A percentile compares a stretch with the other conserved stretches of the same genome.
Conservation (phyloP, 495 filamentous ascomycete genomes). For the Penicillium pulvis region DNA sequence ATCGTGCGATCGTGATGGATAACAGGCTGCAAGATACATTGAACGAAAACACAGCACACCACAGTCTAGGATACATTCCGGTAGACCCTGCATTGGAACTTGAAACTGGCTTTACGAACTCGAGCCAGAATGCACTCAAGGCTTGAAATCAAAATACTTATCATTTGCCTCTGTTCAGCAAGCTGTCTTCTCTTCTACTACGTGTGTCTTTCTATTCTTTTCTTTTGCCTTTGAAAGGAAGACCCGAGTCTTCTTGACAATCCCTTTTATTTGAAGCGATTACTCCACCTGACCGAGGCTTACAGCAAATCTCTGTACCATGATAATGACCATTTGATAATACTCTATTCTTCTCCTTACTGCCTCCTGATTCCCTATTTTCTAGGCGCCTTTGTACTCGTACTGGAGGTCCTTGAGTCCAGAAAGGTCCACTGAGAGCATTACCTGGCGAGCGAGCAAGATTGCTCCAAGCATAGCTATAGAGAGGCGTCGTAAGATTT, state of each 20-base stretch:
- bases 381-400: conserved; percentile 53
- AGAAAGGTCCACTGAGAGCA: conserved; percentile 49
- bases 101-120: background rate
- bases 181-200: background rate
- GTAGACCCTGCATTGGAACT: background rate
- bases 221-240: background rate
- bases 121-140: background rate
- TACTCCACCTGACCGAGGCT: conserved; percentile 12
- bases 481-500: conserved; percentile 6
- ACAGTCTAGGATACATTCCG: background rate
- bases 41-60: background rate
- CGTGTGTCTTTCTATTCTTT: background rate
- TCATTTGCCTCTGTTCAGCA: background rate
- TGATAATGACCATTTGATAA: conserved; percentile 4
- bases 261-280: background rate
- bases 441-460: conserved; percentile 37
- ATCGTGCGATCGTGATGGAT: background rate
- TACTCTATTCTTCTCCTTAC: background rate
- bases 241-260: background rate
- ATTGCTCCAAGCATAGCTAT: conserved; percentile 42
- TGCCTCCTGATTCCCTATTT: conserved; percentile 3
- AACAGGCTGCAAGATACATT: background rate
- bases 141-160: background rate
- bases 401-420: conserved; percentile 52
- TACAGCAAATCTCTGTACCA: background rate